A percentile compares a stretch with the other conserved stretches of the same genome.
Evolutionary conservation across 2,329 filamentous ascomycete species (phyloP).

Genomic region (Pseudogymnoascus sp.): DNA sequence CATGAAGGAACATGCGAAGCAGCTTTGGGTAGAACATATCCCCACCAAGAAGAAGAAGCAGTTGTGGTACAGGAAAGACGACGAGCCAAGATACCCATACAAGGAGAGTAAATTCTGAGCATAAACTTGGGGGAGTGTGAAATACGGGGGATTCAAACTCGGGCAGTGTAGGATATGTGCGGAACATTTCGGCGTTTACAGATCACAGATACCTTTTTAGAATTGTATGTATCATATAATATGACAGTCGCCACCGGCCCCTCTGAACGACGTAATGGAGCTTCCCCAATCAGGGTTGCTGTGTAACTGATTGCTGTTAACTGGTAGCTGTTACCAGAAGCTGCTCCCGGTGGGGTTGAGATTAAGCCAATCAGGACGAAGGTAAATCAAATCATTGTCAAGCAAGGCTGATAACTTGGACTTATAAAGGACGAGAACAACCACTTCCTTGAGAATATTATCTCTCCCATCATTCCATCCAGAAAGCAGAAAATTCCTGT

Average conservation of each 20-base stretch:
- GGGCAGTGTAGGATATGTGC: neutral
- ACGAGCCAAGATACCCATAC: constrained; percentile 57
- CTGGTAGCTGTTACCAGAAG: neutral
- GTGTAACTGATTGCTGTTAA: neutral
- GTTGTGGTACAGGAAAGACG: constrained; percentile 79
- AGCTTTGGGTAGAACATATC: constrained; percentile 84
- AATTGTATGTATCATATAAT: constrained; percentile 7
- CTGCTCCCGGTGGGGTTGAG: neutral
- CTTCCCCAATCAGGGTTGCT: neutral
- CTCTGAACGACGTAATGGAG: neutral
- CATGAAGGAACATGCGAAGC: constrained; percentile 63
- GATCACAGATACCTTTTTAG: constrained; percentile 2
- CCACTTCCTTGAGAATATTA: neutral
- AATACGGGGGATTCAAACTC: neutral
- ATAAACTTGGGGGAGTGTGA: neutral
- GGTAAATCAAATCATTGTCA: constrained; percentile 1
- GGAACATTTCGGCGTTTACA: constrained; percentile 1
- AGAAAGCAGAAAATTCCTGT: neutral
- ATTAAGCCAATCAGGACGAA: neutral
- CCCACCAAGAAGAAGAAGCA: constrained; percentile 82
- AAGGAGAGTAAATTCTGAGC: constrained; percentile 34
- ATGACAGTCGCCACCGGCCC: neutral
- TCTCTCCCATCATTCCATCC: neutral
- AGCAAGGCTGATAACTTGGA: constrained; percentile 1
- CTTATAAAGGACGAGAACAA: constrained; percentile 6